These are phyloP conservation scores for Aspergillus cejpii DNA, from an alignment of 2,329 filamentous ascomycete species.

Conservation along the genomic window DNA sequence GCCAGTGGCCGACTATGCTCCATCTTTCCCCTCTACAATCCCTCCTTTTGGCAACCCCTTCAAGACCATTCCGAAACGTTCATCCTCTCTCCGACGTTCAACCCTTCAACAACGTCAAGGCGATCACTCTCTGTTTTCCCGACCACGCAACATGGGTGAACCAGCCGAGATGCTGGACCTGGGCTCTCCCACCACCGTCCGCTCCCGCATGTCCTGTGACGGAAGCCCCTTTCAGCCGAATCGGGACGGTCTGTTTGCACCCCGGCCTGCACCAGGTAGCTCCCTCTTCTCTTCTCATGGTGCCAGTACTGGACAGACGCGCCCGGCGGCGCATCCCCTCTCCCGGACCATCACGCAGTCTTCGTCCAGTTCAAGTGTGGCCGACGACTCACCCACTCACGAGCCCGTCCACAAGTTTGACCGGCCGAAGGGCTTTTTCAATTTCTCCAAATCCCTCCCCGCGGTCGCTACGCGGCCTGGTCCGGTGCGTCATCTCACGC, in stretches of 20 bases:
- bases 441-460: slow-evolving; percentile 71
- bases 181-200: slow-evolving; percentile 49
- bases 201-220: slow-evolving; percentile 71
- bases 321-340: slow-evolving; percentile 62
- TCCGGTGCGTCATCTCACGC: slow-evolving; percentile 37
- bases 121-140: slow-evolving; percentile 54
- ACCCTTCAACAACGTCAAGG: slow-evolving; percentile 78
- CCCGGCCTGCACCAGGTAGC: slow-evolving; percentile 51
- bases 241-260: slow-evolving; percentile 60
- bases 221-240: slow-evolving; percentile 59
- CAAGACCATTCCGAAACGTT: slow-evolving; percentile 57
- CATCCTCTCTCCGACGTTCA: slow-evolving; percentile 74
- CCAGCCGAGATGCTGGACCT: slow-evolving; percentile 51
- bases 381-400: slow-evolving; percentile 64
- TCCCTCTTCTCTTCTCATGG: slow-evolving; percentile 32
- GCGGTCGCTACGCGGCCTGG: slow-evolving; percentile 54
- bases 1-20: slow-evolving; percentile 21
- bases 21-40: slow-evolving; percentile 29
- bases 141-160: slow-evolving; percentile 30
- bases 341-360: slow-evolving; percentile 83
- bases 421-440: slow-evolving; percentile 46
- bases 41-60: slow-evolving; percentile 40
- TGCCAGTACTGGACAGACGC: slow-evolving; percentile 33
- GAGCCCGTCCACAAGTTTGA: slow-evolving; percentile 52
- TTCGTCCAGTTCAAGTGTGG: slow-evolving; percentile 70